phyloP scores from a whole-genome alignment of 2,329 filamentous ascomycete genomes.

The Hypoxylon sp. region DNA sequence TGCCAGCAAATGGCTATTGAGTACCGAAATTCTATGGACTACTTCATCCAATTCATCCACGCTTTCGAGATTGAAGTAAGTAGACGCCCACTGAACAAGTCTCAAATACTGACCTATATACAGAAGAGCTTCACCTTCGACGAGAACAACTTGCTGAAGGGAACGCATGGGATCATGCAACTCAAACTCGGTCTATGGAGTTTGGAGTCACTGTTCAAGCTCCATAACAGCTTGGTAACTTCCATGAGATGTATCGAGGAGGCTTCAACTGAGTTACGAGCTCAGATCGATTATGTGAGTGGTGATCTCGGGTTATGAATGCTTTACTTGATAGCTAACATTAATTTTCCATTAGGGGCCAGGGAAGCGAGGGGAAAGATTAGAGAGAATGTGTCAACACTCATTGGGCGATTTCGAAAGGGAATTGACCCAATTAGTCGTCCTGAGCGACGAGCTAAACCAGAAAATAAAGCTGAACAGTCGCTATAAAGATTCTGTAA shows the following conservation, averaged over 20 bases:
- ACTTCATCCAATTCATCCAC: constrained; percentile 13
- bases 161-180: constrained; percentile 5
- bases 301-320: neutral
- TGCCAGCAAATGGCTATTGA: constrained; percentile 22
- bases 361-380: constrained; percentile 18
- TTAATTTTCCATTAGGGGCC: constrained; percentile 7
- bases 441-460: constrained; percentile 24
- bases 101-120: neutral
- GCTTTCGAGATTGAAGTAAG: constrained; percentile 19
- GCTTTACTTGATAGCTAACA: neutral
- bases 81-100: neutral
- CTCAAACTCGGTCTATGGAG: constrained; percentile 30
- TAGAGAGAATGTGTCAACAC: constrained; percentile 32
- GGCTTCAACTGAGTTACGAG: constrained; percentile 24
- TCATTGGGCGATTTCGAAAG: constrained; percentile 30
- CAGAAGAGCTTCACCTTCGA: constrained; percentile 26
- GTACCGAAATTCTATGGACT: constrained; percentile 23
- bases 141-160: constrained; percentile 6
- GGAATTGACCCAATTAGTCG: constrained; percentile 14
- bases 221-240: constrained; percentile 27
- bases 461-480: constrained; percentile 22
- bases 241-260: constrained; percentile 29
- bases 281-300: constrained; percentile 23
- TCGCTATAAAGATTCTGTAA: constrained; percentile 29
- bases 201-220: constrained; percentile 30